Conservation (phyloP, 2,329 filamentous ascomycete genomes). For the Nemania sp. region DNA sequence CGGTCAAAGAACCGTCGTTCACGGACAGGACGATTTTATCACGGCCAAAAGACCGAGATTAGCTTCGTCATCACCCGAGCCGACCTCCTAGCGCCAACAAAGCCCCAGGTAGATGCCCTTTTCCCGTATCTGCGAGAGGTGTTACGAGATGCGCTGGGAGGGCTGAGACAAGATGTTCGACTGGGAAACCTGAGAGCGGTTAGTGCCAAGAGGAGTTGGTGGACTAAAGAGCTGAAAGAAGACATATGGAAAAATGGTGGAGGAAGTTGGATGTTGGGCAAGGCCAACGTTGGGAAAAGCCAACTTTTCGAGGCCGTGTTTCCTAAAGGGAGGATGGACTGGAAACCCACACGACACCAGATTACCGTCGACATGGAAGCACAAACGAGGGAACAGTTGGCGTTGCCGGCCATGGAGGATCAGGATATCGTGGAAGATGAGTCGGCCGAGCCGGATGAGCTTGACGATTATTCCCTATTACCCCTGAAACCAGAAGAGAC, state of each 20-base stretch:
- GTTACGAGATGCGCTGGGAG: conserved; percentile 74
- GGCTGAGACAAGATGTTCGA: conserved; percentile 69
- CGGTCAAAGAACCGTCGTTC: conserved; percentile 81
- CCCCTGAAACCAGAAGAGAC: conserved; percentile 75
- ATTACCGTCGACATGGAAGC: conserved; percentile 42
- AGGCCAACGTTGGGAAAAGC: conserved; percentile 97
- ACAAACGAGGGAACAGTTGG: conserved; percentile 11
- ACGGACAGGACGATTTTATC: conserved; percentile 64
- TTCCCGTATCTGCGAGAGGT: conserved; percentile 84
- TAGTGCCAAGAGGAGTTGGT: conserved; percentile 85
- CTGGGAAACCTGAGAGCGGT: conserved; percentile 86
- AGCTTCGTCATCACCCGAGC: conserved; percentile 90
- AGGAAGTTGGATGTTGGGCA: conserved; percentile 95
- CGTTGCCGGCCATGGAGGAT: background rate
- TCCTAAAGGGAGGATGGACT: conserved; percentile 68
- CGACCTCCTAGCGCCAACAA: conserved; percentile 81
- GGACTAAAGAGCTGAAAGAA: conserved; percentile 84
- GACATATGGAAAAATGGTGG: conserved; percentile 83
- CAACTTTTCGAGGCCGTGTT: conserved; percentile 86
- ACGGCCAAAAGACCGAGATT: conserved; percentile 72
- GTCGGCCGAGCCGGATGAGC: too few species aligned
- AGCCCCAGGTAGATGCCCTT: conserved; percentile 79
- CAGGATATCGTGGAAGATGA: conserved; percentile 32
- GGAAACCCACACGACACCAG: conserved; percentile 42
- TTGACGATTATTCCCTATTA: conserved; percentile 62